phyloP scores from a whole-genome alignment of 177 flowering plant genomes.

The Tripterygium wilfordii region DNA sequence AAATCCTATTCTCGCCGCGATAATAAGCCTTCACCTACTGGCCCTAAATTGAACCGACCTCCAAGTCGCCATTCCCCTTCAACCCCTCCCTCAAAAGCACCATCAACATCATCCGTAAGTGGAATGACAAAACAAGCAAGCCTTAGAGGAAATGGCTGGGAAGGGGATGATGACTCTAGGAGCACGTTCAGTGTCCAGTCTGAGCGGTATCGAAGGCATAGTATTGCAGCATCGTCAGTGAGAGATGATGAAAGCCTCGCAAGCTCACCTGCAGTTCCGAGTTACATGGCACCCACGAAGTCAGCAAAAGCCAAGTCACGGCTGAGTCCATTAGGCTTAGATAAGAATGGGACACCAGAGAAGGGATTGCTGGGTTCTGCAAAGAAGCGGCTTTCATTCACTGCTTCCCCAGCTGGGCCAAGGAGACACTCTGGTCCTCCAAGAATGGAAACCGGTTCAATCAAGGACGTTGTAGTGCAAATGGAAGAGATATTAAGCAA shows the following conservation, averaged over 20 bases:
- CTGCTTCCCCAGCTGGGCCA: constrained; percentile 40
- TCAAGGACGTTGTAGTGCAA: constrained; percentile 18
- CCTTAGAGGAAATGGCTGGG: constrained; percentile 33
- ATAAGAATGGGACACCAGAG: constrained; percentile 36
- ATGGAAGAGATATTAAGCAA: constrained; percentile 22
- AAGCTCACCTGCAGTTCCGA: constrained; percentile 67
- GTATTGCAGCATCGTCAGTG: constrained; percentile 74
- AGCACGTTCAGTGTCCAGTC: constrained; percentile 65
- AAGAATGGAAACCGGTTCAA: constrained; percentile 27
- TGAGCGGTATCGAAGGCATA: constrained; percentile 66
- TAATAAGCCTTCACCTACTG: constrained; percentile 37
- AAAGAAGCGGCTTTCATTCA: constrained; percentile 74
- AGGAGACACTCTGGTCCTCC: constrained; percentile 84
- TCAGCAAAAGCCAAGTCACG: constrained; percentile 68
- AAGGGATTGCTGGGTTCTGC: constrained; percentile 34
- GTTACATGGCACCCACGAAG: constrained; percentile 75
- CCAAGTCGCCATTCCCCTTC: constrained; percentile 58
- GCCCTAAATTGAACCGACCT: constrained; percentile 32
- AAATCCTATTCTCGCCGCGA: constrained; percentile 40
- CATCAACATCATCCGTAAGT: constrained; percentile 26
- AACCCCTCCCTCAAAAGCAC: constrained; percentile 46
- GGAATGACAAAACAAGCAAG: constrained; percentile 32
- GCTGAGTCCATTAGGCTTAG: constrained; percentile 42
- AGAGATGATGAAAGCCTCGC: constrained; percentile 87
- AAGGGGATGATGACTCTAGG: constrained; percentile 54